Evolutionary conservation across 495 filamentous ascomycete species (phyloP), one percentile per base, ranked within the genome.

Genomic region (Xylaria telfairii): DNA sequence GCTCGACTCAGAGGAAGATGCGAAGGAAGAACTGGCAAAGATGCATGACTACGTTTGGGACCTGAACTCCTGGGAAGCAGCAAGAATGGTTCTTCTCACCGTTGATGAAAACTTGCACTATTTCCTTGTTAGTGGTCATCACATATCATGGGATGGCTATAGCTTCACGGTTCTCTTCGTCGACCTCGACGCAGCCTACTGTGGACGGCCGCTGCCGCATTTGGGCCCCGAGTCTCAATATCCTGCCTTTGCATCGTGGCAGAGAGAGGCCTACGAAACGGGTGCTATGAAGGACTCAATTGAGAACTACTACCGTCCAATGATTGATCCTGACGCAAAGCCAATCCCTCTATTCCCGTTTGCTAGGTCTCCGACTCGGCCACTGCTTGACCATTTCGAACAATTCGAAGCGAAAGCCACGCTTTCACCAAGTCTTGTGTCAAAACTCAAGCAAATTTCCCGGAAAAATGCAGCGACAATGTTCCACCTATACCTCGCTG

Each of bases 401-500:
- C 46, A 49, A 49, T 49, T 49, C 46, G 6, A 49, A 49, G 6
- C 46, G n/a, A n/a, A n/a, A n/a, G n/a, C n/a, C n/a, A n/a, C n/a
- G n/a, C n/a, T n/a, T n/a, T n/a, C n/a, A n/a, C n/a, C n/a, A n/a
- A n/a, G n/a, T 49, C 46, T 49, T 49, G 6, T 49, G 6, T 21
- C 6, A 49, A 49, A 15, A 21, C 19, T 76, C 63, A 69, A 76
- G 47, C 30, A 53, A 6, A 37, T 72, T 3, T 59, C 47, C 30
- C 60, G 68, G 13, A 64, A 64, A 26, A 65, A 4, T 69, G 72
- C 6, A 84, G 79, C 1, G 68, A 80, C 0, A n/a, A n/a, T n/a
- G n/a, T 83, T 83, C 72, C 82, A 84, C 61, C 78, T 82, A 56
- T 75, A 81, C 46, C 62, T 84, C 39, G 74, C 81, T 39, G 75